Evolutionary conservation across 768 basidiomycete species (phyloP), one percentile per base, ranked within the genome.

Genomic region (Hericium rajendrae): DNA sequence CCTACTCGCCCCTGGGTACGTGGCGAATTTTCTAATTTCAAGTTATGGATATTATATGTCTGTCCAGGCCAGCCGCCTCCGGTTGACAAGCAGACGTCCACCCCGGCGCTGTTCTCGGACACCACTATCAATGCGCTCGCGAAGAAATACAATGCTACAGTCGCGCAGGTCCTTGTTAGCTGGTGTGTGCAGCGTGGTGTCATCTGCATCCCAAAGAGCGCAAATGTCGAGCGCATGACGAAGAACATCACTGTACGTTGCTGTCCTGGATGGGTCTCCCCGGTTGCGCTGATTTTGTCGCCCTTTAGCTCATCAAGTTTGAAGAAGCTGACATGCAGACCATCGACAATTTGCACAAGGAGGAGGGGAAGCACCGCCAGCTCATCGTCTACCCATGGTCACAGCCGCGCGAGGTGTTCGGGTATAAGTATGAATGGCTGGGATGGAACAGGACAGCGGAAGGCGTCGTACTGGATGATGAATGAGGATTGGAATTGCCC

Each of bases 101-200:
- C 43, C 24, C 54, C 54, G 4, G 20, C 39, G 11, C 41, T 54
- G 9, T 43, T 54, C 32, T 15, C 40, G 15, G 38, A 54, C 18
- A 3, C 39, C 26, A 54, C 57, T 15, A 58, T 78, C 52, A 53
- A 59, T 12, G 54, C 48, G 1, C 62, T 79, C 12, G 75, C 76
- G 0, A 60, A 68, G 20, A 46, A 46, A 18, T 18, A 46, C 18
- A 20, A n/a, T 1, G 16, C 43, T 6, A 46, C 43, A 2, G 5
- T 6, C 43, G 43, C n/a, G 16, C 43, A 46, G 43, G 20, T 46
- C 16, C 43, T 46, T 6, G 11, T 46, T 20, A 46, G 43, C 57
- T 85, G 82, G 84, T 74, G 72, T 11, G 76, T 79, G 4, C 74
- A 81, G 65, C 71, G 78, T 5, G 78, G 78, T 11, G 74, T 78